These are phyloP conservation scores for Harringtonia aguacate DNA, from an alignment of 2,329 filamentous ascomycete genomes.

Conservation along the genomic window DNA sequence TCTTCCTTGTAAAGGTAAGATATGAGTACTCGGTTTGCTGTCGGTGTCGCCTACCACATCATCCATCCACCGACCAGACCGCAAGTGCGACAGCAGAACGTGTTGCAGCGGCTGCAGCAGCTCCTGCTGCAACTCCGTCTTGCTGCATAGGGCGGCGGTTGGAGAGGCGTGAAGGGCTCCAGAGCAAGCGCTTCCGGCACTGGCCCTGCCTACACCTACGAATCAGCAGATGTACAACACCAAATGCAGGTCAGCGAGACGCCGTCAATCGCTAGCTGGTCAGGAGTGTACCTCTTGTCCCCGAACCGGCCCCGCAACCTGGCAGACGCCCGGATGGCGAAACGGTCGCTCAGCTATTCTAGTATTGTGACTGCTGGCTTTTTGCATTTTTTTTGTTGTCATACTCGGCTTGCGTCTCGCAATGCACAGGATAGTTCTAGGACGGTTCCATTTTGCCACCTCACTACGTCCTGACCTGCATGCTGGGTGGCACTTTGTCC, in stretches of 20 bases:
- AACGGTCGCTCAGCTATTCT: neutral
- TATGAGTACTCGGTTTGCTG: neutral
- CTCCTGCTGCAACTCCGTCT: no score
- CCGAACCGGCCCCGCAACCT: no score
- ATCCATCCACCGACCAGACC: no score
- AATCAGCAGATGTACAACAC: neutral
- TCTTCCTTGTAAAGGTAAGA: no score
- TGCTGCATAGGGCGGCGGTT: no score
- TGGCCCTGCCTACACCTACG: neutral
- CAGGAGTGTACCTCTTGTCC: no score
- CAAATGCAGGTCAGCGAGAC: neutral
- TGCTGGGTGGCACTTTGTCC: slow-evolving; percentile 15
- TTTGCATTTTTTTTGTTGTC: neutral
- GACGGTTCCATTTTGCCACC: slow-evolving; percentile 33
- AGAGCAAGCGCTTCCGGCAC: neutral
- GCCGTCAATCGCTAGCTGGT: neutral
- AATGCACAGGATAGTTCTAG: slow-evolving; percentile 24
- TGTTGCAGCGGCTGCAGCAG: no score
- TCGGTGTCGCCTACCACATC: no score
- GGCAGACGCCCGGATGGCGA: neutral
- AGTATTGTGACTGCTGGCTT: neutral
- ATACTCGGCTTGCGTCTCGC: slow-evolving; percentile 16
- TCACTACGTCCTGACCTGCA: slow-evolving; percentile 27
- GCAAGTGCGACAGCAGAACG: no score
- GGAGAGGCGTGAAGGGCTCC: no score